phyloP scores from a whole-genome alignment of 768 basidiomycete genomes.

The Pleurotus cornucopiae region DNA sequence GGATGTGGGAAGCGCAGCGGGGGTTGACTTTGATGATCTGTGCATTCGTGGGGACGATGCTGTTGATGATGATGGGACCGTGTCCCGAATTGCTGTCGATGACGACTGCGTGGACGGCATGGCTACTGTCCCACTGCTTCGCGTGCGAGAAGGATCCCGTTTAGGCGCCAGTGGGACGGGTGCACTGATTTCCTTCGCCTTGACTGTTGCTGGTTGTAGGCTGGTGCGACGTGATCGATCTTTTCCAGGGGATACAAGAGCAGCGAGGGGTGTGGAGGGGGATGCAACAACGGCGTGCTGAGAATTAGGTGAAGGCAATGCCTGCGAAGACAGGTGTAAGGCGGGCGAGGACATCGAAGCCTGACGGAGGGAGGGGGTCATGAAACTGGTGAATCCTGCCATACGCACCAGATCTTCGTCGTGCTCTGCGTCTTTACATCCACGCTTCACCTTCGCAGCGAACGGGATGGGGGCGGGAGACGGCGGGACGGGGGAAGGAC shows the following conservation, averaged over 20 bases:
- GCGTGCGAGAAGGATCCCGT: slow-evolving; percentile 13
- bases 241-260: slow-evolving; percentile 42
- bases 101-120: slow-evolving; percentile 12
- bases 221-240: slow-evolving; percentile 40
- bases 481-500: slow-evolving; percentile 28
- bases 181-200: slow-evolving; percentile 31
- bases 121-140: slow-evolving; percentile 14
- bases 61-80: not conserved
- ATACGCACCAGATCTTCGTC: slow-evolving; percentile 1
- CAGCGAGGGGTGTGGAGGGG: slow-evolving; percentile 42
- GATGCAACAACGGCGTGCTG: slow-evolving; percentile 41
- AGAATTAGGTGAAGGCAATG: slow-evolving; percentile 49
- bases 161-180: slow-evolving; percentile 15
- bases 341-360: slow-evolving; percentile 76
- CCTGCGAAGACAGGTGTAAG: slow-evolving; percentile 58
- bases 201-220: slow-evolving; percentile 24
- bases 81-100: slow-evolving; percentile 13
- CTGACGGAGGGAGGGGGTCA: slow-evolving; percentile 61
- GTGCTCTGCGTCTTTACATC: not conserved
- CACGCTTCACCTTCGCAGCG: slow-evolving; percentile 1
- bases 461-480: slow-evolving; percentile 22
- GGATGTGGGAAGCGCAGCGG: slow-evolving; percentile 23
- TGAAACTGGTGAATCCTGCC: slow-evolving; percentile 55
- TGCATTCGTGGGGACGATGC: slow-evolving; percentile 20
- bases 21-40: slow-evolving; percentile 26